phyloP scores from a whole-genome alignment of 2,329 filamentous ascomycete species.

The Trichoderma koningiopsis region DNA sequence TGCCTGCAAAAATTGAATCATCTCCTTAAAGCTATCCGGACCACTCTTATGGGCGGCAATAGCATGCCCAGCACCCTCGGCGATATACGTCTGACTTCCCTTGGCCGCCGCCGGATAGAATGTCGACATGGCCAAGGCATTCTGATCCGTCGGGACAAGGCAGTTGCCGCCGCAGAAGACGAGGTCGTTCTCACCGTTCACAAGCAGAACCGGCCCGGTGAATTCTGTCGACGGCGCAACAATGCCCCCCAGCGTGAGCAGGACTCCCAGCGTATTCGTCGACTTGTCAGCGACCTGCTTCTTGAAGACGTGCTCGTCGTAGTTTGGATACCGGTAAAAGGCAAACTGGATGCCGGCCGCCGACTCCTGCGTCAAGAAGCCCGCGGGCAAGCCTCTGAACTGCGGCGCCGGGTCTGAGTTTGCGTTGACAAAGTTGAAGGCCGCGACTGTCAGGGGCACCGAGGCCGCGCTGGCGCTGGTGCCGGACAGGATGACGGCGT shows the following conservation, averaged over 20 bases:
- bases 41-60: conserved; percentile 13
- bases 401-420: conserved; percentile 5
- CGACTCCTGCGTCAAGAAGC: conserved; percentile 12
- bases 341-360: conserved; percentile 12
- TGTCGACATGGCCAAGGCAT: not conserved
- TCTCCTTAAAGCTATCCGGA: conserved; percentile 3
- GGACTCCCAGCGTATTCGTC: conserved; percentile 12
- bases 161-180: conserved; percentile 18
- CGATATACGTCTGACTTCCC: conserved; percentile 10
- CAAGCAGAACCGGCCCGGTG: conserved; percentile 4
- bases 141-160: conserved; percentile 6
- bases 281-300: conserved; percentile 7
- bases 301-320: not conserved
- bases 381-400: not conserved
- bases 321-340: conserved; percentile 14
- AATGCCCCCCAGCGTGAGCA: conserved; percentile 12
- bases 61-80: conserved; percentile 6
- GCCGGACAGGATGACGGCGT: conserved; percentile 2
- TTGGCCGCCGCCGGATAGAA: conserved; percentile 7
- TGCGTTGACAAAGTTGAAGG: conserved; percentile 11
- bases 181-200: conserved; percentile 4
- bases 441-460: not conserved
- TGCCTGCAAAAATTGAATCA: not conserved
- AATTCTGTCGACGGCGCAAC: conserved; percentile 12
- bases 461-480: conserved; percentile 14